Evolutionary conservation across 2,329 filamentous ascomycete species (phyloP).

Genomic region (Fusarium citri): DNA sequence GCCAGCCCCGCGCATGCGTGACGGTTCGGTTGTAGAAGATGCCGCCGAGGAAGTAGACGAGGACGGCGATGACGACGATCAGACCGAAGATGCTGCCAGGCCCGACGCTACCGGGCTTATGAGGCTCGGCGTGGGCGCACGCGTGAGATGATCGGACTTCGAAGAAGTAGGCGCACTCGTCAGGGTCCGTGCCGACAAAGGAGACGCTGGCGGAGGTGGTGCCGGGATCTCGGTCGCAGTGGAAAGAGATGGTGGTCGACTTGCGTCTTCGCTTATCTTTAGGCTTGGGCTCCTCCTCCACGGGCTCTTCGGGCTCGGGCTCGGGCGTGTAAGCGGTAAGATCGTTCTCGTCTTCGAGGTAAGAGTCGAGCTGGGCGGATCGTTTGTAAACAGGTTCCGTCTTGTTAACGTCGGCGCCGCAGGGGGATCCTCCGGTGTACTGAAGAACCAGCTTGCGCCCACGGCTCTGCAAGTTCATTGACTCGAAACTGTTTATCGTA

Average conservation of each 20-base stretch:
- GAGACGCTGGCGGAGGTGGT: slow-evolving; percentile 76
- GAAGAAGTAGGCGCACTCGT: slow-evolving; percentile 96
- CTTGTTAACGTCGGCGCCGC: slow-evolving; percentile 62
- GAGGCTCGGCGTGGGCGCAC: slow-evolving; percentile 75
- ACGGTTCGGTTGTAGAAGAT: slow-evolving; percentile 97
- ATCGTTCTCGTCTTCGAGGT: slow-evolving; percentile 46
- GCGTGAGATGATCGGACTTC: slow-evolving; percentile 88
- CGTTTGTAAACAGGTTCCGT: slow-evolving; percentile 45
- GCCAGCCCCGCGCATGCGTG: slow-evolving; percentile 93
- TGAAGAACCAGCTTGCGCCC: slow-evolving; percentile 82
- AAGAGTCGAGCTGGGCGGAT: slow-evolving; percentile 43
- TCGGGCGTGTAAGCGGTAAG: slow-evolving; percentile 26
- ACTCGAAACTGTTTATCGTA: slow-evolving; percentile 55
- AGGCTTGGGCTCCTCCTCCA: slow-evolving; percentile 38
- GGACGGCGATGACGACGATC: slow-evolving; percentile 79
- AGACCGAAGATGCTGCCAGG: slow-evolving; percentile 86
- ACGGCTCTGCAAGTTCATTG: slow-evolving; percentile 65
- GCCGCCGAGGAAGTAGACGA: slow-evolving; percentile 91
- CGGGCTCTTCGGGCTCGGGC: slow-evolving; percentile 17
- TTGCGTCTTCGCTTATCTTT: slow-evolving; percentile 64
- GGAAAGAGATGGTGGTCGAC: slow-evolving; percentile 90
- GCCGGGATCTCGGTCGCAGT: slow-evolving; percentile 86
- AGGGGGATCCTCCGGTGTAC: slow-evolving; percentile 82
- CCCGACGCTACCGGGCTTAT: slow-evolving; percentile 78
- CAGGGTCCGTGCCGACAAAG: slow-evolving; percentile 84